Evolutionary conservation across 495 filamentous ascomycete species (phyloP).

Genomic region (Neurospora sp.): DNA sequence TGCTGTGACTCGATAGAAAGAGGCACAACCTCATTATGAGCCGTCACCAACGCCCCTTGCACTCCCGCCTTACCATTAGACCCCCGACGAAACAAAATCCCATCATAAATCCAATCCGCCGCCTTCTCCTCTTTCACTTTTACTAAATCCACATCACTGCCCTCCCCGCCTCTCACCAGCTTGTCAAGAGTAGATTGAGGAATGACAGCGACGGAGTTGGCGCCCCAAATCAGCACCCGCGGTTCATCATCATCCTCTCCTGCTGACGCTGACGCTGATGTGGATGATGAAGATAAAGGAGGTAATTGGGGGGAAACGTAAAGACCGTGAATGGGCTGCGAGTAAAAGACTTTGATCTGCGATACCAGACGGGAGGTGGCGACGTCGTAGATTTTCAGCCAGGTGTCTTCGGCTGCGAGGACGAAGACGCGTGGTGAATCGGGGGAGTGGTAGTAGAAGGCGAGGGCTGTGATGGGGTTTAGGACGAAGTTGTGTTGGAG

Average conservation of each 20-base stretch:
- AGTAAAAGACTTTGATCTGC: constrained; percentile 42
- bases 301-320: constrained; percentile 20
- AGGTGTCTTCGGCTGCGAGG: constrained; percentile 65
- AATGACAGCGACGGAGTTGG: constrained; percentile 24
- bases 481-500: constrained; percentile 30
- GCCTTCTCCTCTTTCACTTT: constrained; percentile 20
- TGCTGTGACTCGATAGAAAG: too few species aligned
- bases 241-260: neutral
- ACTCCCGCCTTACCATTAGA: neutral
- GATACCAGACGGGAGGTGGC: constrained; percentile 24
- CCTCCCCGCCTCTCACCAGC: constrained; percentile 7
- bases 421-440: constrained; percentile 28
- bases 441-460: constrained; percentile 30
- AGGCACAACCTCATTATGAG: constrained; percentile 65
- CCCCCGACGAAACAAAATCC: constrained; percentile 33
- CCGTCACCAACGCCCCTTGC: constrained; percentile 53
- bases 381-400: constrained; percentile 51
- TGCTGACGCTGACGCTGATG: neutral
- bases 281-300: neutral
- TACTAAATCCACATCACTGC: neutral
- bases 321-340: constrained; percentile 64
- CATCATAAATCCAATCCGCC: constrained; percentile 79
- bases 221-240: constrained; percentile 48
- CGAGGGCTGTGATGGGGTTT: constrained; percentile 49
- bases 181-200: constrained; percentile 12